phyloP scores from a whole-genome alignment of 2,329 filamentous ascomycete genomes.

The Cladobotryum mycophilum region DNA sequence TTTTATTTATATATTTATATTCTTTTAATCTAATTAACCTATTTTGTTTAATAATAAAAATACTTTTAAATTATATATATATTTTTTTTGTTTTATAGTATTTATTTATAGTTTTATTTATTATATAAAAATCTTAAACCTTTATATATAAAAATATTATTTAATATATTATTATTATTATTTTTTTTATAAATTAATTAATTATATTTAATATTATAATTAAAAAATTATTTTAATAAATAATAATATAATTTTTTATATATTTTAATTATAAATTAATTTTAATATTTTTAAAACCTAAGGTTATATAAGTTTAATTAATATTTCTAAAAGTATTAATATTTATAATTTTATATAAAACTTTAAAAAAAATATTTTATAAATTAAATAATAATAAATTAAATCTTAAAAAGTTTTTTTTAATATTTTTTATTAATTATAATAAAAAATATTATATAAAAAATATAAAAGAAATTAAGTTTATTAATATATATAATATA shows the following conservation, averaged over 20 bases:
- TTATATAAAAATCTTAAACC: no score
- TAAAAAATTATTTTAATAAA: neutral
- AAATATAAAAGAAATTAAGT: no score
- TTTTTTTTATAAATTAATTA: slow-evolving; percentile 4
- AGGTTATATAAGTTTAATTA: neutral
- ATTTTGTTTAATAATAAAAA: no score
- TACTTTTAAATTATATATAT: no score
- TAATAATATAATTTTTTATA: neutral
- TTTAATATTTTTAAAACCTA: slow-evolving; percentile 1
- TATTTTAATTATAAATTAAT: no score
- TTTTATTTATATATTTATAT: no score
- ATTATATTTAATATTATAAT: neutral
- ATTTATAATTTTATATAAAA: neutral
- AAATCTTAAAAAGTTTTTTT: neutral
- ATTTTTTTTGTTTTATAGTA: no score
- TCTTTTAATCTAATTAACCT: no score
- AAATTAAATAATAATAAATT: neutral
- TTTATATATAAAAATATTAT: slow-evolving; percentile 4
- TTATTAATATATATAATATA: no score
- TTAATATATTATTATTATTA: neutral
- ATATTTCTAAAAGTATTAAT: neutral
- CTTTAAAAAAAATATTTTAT: neutral
- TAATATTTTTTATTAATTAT: slow-evolving; percentile 1
- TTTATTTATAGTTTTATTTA: neutral
- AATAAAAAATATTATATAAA: no score